Percentiles rank a stretch among this genome's conserved stretches.
These are phyloP conservation scores for Vitis rotundifolia DNA, from an alignment of 164 flowering plant species.

Conservation along the genomic window DNA sequence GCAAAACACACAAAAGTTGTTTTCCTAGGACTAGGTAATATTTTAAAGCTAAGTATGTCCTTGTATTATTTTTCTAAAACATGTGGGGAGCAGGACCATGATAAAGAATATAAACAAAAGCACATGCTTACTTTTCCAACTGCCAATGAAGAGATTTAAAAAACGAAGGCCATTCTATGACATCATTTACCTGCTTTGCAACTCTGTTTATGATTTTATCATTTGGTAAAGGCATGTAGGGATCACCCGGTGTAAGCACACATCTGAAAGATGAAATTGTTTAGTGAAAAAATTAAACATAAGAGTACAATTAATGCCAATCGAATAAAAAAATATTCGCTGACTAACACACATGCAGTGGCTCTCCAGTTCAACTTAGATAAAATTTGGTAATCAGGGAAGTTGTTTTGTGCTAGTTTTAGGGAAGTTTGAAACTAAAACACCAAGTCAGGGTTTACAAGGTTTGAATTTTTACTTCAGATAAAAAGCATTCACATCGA, in stretches of 20 bases:
- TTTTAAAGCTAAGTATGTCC: too few relatives aligned
- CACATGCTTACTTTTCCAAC: background rate
- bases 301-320: background rate
- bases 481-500: too few relatives aligned
- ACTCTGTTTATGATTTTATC: constrained; percentile 81
- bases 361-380: too few relatives aligned
- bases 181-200: constrained; percentile 67
- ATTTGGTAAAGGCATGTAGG: constrained; percentile 92
- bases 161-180: background rate
- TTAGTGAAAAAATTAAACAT: background rate
- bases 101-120: background rate
- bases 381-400: background rate
- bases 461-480: too few relatives aligned
- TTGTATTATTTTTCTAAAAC: background rate
- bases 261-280: constrained; percentile 54
- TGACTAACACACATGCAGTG: too few relatives aligned
- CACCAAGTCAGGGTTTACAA: too few relatives aligned
- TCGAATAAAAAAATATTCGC: background rate
- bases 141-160: background rate
- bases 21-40: too few relatives aligned
- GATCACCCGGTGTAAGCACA: constrained; percentile 97
- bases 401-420: background rate
- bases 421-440: background rate
- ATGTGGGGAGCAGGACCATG: background rate
- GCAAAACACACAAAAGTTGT: too few relatives aligned